phyloP scores from a whole-genome alignment of 768 basidiomycete species.

The Pleurotus tuber-regium region DNA sequence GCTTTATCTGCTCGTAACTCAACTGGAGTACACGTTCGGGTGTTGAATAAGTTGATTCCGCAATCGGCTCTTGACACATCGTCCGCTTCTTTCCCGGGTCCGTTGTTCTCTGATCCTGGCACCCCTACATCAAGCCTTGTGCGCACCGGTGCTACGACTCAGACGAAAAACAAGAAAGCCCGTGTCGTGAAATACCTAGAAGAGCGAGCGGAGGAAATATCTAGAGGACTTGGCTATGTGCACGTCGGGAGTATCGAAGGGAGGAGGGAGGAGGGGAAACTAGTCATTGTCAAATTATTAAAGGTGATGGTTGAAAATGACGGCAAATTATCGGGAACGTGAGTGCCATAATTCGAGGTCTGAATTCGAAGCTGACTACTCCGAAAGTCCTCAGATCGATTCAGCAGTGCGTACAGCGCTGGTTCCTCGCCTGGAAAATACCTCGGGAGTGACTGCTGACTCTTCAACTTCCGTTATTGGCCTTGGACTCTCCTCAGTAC shows the following conservation, averaged over 20 bases:
- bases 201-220: conserved; percentile 72
- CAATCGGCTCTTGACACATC: conserved; percentile 57
- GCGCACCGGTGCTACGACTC: conserved; percentile 58
- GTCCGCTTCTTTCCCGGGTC: conserved; percentile 75
- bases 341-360: conserved; percentile 26
- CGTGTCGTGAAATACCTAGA: conserved; percentile 76
- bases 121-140: conserved; percentile 64
- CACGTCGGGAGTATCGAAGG: conserved; percentile 47
- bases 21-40: conserved; percentile 65
- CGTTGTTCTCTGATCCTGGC: conserved; percentile 77
- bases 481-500: conserved; percentile 15
- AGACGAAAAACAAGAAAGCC: conserved; percentile 82
- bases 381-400: conserved; percentile 54
- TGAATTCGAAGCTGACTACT: conserved; percentile 1
- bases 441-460: conserved; percentile 17
- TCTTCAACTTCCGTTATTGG: conserved; percentile 19
- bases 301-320: conserved; percentile 86
- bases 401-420: conserved; percentile 71
- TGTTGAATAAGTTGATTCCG: conserved; percentile 67
- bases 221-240: conserved; percentile 73
- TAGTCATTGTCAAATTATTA: conserved; percentile 70
- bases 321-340: conserved; percentile 86
- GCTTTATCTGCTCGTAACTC: conserved; percentile 70
- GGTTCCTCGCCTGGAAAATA: conserved; percentile 50
- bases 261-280: conserved; percentile 69